Conservation (phyloP, 129 eudicot genomes). For the Flaveria ramosissima region DNA sequence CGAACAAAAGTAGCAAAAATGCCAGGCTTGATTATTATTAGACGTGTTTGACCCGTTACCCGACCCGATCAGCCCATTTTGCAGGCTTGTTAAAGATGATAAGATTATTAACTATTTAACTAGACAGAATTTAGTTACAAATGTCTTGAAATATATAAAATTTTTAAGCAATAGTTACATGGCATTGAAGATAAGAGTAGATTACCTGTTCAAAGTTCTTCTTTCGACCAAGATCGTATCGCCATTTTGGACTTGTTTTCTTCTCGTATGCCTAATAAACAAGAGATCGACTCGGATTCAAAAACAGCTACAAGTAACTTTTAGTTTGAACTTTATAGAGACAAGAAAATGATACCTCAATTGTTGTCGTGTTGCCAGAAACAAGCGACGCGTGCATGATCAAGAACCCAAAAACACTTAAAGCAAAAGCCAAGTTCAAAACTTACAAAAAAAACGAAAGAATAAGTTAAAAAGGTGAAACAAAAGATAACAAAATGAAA, state of each 20-base stretch:
- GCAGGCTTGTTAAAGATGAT: not conserved
- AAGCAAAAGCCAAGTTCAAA: slow-evolving; percentile 82
- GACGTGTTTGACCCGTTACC: not conserved
- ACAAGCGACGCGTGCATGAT: slow-evolving; percentile 92
- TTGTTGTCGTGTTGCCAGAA: slow-evolving; percentile 83
- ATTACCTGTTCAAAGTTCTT: slow-evolving; percentile 91
- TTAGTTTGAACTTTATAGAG: not conserved
- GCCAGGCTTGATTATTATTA: no score
- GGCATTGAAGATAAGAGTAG: not conserved
- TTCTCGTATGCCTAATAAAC: slow-evolving; percentile 83
- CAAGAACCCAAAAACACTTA: slow-evolving; percentile 84
- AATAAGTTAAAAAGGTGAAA: not conserved
- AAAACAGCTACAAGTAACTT: not conserved
- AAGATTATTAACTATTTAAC: not conserved
- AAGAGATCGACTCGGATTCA: not conserved
- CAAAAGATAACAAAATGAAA: slow-evolving; percentile 6
- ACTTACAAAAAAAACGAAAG: slow-evolving; percentile 42
- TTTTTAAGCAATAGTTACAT: no score
- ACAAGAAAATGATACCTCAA: slow-evolving; percentile 61
- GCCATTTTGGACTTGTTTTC: slow-evolving; percentile 88
- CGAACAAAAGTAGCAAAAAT: no score
- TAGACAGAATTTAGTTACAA: no score
- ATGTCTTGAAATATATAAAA: no score
- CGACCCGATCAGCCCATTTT: not conserved
- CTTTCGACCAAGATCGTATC: slow-evolving; percentile 90